phyloP scores from a whole-genome alignment of 306 rosid species.

The Mimosa pudica region DNA sequence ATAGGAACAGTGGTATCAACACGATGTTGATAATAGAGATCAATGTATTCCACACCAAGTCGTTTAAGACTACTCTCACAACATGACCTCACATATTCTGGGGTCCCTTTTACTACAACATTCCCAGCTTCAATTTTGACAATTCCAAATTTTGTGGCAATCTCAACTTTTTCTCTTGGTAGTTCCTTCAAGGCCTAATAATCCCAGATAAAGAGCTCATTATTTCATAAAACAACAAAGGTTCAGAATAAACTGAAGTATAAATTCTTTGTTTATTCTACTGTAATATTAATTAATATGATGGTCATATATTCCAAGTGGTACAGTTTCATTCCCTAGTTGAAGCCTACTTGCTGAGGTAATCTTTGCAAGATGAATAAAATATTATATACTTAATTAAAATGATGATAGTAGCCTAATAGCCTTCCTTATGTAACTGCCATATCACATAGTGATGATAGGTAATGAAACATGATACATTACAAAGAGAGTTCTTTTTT shows the following conservation, averaged over 20 bases:
- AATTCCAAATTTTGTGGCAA: conserved; percentile 87
- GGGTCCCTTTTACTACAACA: conserved; percentile 63
- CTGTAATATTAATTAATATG: too few relatives aligned
- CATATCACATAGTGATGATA: not conserved
- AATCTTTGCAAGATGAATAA: not conserved
- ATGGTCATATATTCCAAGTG: not conserved
- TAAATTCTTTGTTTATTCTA: too few relatives aligned
- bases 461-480: not conserved
- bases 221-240: not conserved
- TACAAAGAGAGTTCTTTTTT: not conserved
- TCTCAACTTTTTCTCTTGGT: conserved; percentile 71
- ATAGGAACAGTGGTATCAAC: conserved; percentile 74
- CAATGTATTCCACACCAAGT: conserved; percentile 76
- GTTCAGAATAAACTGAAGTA: not conserved
- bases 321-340: not conserved
- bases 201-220: not conserved
- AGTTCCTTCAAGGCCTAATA: conserved; percentile 67
- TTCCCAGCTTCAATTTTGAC: conserved; percentile 32
- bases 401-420: not conserved
- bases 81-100: conserved; percentile 76
- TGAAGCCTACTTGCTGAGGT: not conserved
- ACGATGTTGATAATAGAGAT: conserved; percentile 88
- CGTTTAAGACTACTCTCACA: conserved; percentile 80
- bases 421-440: not conserved
- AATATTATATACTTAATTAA: not conserved